A percentile compares a stretch with the other conserved stretches of the same genome.
Conservation (phyloP, 2,329 filamentous ascomycete species). For the Anthostomella pinea region DNA sequence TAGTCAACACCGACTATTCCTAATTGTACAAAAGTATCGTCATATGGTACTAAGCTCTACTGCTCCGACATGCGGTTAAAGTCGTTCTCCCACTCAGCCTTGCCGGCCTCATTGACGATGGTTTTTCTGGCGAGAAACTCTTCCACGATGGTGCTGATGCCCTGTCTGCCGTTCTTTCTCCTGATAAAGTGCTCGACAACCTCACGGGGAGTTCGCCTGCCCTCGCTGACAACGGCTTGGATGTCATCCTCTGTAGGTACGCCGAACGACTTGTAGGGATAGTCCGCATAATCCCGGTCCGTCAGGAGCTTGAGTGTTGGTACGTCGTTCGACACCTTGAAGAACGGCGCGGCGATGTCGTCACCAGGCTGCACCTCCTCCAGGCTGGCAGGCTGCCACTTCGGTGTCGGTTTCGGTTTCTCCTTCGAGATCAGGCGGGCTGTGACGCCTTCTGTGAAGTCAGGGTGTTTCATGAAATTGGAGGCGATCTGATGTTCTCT, state of each 20-base stretch:
- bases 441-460: constrained; percentile 90
- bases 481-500: constrained; percentile 81
- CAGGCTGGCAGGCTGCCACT: constrained; percentile 74
- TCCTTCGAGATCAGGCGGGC: constrained; percentile 71
- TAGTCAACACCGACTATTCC: constrained; percentile 3
- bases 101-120: constrained; percentile 41
- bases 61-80: no score
- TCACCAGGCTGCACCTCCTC: constrained; percentile 59
- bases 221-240: constrained; percentile 40
- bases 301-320: constrained; percentile 60
- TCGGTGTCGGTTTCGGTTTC: constrained; percentile 48
- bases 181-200: constrained; percentile 62
- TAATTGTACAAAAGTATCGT: neutral
- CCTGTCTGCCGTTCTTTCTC: constrained; percentile 61
- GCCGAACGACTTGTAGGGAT: constrained; percentile 69
- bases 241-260: constrained; percentile 71
- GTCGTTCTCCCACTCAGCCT: constrained; percentile 37
- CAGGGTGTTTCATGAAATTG: constrained; percentile 85
- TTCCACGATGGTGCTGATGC: constrained; percentile 63
- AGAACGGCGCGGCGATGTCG: constrained; percentile 65
- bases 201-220: constrained; percentile 46
- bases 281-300: constrained; percentile 62
- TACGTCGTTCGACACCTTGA: constrained; percentile 48
- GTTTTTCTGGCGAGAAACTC: constrained; percentile 69
- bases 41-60: no score